Evolutionary conservation across 495 filamentous ascomycete species (phyloP), one percentile per base, ranked within the genome.

Genomic region (Lichenothelia convexa): DNA sequence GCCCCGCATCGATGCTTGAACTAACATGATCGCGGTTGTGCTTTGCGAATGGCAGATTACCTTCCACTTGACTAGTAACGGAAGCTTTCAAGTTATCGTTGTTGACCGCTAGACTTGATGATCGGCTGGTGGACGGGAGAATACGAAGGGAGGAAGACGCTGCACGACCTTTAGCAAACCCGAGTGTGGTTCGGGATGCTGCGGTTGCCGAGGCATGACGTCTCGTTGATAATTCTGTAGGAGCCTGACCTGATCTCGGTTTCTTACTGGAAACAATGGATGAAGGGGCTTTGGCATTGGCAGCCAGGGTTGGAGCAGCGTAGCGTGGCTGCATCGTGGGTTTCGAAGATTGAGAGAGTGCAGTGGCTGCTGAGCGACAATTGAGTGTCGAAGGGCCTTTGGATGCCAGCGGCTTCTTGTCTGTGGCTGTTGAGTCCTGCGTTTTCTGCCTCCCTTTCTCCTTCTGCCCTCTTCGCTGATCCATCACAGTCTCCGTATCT

Each of bases 151-250:
- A 57, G 7, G 61, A 57, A 5, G 75, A 75, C 11, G 74, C 66
- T 12, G 63, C 64, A 12, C 83, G 67, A 19, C 85, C 82, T 48
- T 77, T 80, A 35, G 70, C 73, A 50, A 85, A 87, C 5, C 84
- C 84, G 19, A 93, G 56, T 0, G 85, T 92, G 32, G 69, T 78
- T 35, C 70, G 68, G 9, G 84, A 86, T 8, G 65, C 68, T n/a
- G 59, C 64, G 5, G 61, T 64, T 15, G 79, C 77, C 5, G 75
- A 71, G 3, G 70, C 58, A 45, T 71, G 58, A 35, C 69, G 64
- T 62, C 72, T 63, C 9, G 56, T 54, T 7, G 71, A 75, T 2
- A 56, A 59, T 32, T 65, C 66, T 38, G 56, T 64, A 23, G 42
- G 51, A 15, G 38, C 21, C 3, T 58, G 51, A 11, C 51, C 48